Base-by-base conservation (phyloP, 2,329 filamentous ascomycete species). In the Xylaria sp. region DNA sequence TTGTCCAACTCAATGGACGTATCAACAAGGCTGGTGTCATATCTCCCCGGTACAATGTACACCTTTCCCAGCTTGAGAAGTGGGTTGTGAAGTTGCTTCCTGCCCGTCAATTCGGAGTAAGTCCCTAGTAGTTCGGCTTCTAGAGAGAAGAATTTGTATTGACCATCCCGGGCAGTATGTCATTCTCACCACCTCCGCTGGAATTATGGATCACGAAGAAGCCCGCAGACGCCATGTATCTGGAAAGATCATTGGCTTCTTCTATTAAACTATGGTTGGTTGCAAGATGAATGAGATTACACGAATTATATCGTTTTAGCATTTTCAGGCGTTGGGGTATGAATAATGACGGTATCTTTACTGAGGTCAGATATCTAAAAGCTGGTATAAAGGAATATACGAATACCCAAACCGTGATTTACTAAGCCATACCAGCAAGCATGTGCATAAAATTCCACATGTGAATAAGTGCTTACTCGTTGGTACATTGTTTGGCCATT, bases 131-230 rank as follows among this genome's bases (percentile, higher is more conserved):
- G 8, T 31, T 6, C n/a, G 28, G 6, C 28, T 5, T 31, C 28
- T 6, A 38, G 2, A n/a, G 15, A 4, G 35, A 28, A 38, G 35
- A 38, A 11, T 4, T 25, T 2, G 3, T 21, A 42, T 28, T 66
- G 45, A 66, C 37, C 6, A 28, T 1, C 14, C n/a, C n/a, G n/a
- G n/a, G 14, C 6, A 66, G 64, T 97, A 93, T 86, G 92, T 99
- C 78, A 93, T 99, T 83, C 91, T 99, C 77, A 99, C 95, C 82
- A 99, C 95, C 83, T 97, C 94, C 66, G 93, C 95, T 70, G 95
- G 95, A 82, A 99, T 99, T 83, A 98, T 99, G 94, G 95, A 99
- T 87, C 95, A 99, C 87, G 95, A 99, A 88, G 95, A 99, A 89
- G 95, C 95, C 74, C 88, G 95, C 80, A 88, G 95, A 82, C 98